Evolutionary conservation across 169 alveolate genomes (phyloP), one percentile per base, ranked within the genome.

Genomic region (Plasmodium malariae): DNA sequence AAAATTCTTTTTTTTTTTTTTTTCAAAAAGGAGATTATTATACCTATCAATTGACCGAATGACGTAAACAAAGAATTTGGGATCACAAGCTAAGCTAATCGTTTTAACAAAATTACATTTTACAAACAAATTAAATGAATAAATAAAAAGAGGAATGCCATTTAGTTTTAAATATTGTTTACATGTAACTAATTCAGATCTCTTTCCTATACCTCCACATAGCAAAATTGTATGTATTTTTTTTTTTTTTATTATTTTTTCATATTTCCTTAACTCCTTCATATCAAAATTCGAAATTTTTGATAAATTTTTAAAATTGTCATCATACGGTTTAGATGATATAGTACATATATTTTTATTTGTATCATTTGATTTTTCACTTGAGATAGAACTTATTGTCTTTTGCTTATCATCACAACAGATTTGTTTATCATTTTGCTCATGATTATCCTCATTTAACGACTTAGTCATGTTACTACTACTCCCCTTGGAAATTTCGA

Each of bases 171-270:
- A 40, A 68, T 65, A 32, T 51, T 80, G 90, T 28, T 80, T 80
- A 26, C 57, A 32, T 45, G 49, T 49, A 0, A 57, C 57, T 28
- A 80, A 62, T 55, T 28, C 40, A 9, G 83, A 65, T 49, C 90
- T 80, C 36, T 80, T 63, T 3, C 90, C 90, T 19, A 80, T 24
- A 1, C 90, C 90, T 45, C 90, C 90, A 54, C 90, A 80, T 48
- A 80, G 45, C 17, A 80, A 80, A n/a, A 80, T 43, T n/a, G 90
- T 36, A 57, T 80, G 90, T 6, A 80, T 65, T 37, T 80, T 63
- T 80, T 37, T 54, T 34, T 37, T 65, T 2, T 80, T 28, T 68
- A 80, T 32, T 40, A n/a, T 63, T 37, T 80, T 24, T 36, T 80
- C 74, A 80, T 80, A 80, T 45, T 48, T 63, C 37, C 12, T 80